Evolutionary conservation across 73 alveolate species (phyloP), one percentile per base, ranked within the genome.

Genomic region (Paramecium tetraurelia): DNA sequence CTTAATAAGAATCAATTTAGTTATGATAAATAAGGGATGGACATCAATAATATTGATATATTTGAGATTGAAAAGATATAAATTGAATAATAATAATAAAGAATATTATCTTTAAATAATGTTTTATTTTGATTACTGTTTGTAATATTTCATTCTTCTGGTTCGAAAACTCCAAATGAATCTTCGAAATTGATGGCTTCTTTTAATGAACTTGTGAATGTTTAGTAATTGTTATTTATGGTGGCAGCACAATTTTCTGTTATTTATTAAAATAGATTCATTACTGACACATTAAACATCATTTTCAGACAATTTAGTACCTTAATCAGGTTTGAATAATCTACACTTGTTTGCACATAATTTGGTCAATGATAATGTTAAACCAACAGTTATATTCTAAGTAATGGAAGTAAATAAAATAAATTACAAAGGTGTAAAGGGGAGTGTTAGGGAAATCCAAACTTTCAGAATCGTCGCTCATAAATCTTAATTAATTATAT

Each of bases 341-440:
- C 84, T 63, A 63, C 84, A 63, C 46, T 63, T 63, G 50, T 63
- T 33, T 63, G 84, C 84, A 63, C 84, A 63, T 63, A 63, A 63
- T 63, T 63, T 63, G 46, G 50, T 24, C 46, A 63, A 63, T 31
- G 84, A 12, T 63, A 63, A 63, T 27, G 84, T 33, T 63, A 63
- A 63, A 27, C 84, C 84, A 27, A 63, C 11, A 27, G 84, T 63
- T 63, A 63, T 63, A 63, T 63, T 63, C 84, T 63, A 63, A 63
- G 11, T 31, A 22, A 27, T 7, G 9, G 35, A 18, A 53, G 69
- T 63, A 63, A 31, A 31, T 63, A 63, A 27, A 31, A 63, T 41
- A 27, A 63, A 33, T 63, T 63, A 63, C 84, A 33, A 63, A 63
- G 41, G 84, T 63, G 14, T 63, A 63, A 31, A 63, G 24, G 4